phyloP scores from a whole-genome alignment of 441 rosid genomes.

The Erodium texanum region DNA sequence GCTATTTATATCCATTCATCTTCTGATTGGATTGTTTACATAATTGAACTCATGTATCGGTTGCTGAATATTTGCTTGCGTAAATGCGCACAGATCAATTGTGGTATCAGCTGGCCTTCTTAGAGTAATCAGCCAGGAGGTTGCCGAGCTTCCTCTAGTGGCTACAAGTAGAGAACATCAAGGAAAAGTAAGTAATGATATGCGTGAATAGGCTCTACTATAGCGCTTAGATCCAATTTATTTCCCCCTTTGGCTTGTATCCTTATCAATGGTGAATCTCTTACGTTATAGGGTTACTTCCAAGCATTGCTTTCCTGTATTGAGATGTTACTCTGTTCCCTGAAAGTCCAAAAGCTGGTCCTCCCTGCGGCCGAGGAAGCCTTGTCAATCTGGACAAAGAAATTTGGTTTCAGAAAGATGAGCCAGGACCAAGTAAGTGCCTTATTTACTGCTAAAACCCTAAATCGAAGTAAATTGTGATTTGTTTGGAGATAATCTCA shows the following conservation, averaged over 20 bases:
- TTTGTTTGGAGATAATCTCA: no score
- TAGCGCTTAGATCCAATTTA: no score
- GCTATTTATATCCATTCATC: no score
- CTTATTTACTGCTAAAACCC: not conserved
- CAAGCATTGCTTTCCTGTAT: conserved; percentile 78
- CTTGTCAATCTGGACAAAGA: conserved; percentile 82
- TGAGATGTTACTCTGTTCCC: conserved; percentile 57
- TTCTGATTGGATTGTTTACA: no score
- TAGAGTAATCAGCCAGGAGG: conserved; percentile 76
- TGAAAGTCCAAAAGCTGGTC: conserved; percentile 73
- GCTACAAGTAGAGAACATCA: conserved; percentile 85
- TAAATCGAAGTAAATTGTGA: no score
- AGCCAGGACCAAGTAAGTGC: conserved; percentile 54
- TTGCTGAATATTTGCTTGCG: conserved; percentile 13
- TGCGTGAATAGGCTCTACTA: no score
- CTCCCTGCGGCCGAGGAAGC: conserved; percentile 98
- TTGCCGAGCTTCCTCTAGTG: conserved; percentile 97
- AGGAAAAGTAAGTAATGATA: conserved; percentile 58
- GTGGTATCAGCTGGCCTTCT: conserved; percentile 93
- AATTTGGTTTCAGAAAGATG: conserved; percentile 80
- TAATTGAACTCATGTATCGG: not conserved
- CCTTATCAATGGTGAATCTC: no score
- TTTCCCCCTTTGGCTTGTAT: no score
- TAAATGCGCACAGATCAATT: conserved; percentile 40
- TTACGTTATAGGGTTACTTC: conserved; percentile 78